phyloP scores from a whole-genome alignment of 306 rosid genomes.

The Parietaria judaica region DNA sequence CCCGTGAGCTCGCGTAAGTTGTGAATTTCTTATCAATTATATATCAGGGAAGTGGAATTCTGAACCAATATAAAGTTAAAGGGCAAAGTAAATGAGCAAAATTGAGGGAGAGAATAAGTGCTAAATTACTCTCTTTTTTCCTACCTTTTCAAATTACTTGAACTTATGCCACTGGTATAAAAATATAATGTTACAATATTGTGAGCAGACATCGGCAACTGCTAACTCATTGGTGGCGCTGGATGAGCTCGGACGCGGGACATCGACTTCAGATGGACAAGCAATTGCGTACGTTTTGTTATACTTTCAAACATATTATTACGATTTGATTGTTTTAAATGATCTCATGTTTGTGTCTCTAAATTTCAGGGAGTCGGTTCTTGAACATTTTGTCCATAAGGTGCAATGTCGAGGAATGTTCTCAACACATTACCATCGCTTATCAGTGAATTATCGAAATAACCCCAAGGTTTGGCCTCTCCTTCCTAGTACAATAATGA shows the following conservation, averaged over 20 bases:
- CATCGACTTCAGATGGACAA: constrained; percentile 97
- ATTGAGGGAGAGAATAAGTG: too few species aligned
- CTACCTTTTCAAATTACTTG: too few species aligned
- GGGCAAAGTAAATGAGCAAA: too few species aligned
- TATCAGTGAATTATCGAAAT: constrained; percentile 53
- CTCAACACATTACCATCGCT: constrained; percentile 87
- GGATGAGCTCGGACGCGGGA: constrained; percentile 99
- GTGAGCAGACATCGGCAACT: constrained; percentile 71
- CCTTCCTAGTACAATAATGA: constrained; percentile 1
- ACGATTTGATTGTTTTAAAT: constrained; percentile 7
- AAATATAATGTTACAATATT: constrained; percentile 13
- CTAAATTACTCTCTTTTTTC: too few species aligned
- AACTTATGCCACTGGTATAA: not conserved
- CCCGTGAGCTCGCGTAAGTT: too few species aligned
- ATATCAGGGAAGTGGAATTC: too few species aligned
- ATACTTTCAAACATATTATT: constrained; percentile 3
- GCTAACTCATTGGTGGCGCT: constrained; percentile 67
- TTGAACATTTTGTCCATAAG: constrained; percentile 69
- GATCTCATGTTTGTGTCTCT: constrained; percentile 6
- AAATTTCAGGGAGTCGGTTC: constrained; percentile 60
- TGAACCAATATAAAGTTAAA: too few species aligned
- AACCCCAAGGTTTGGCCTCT: constrained; percentile 50
- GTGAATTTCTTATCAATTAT: too few species aligned
- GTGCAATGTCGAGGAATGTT: constrained; percentile 84
- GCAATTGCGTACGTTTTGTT: constrained; percentile 79